Percentiles rank a stretch among this genome's conserved stretches.
Conservation (phyloP, 2,329 filamentous ascomycete species). For the Furcasterigmium sp. region DNA sequence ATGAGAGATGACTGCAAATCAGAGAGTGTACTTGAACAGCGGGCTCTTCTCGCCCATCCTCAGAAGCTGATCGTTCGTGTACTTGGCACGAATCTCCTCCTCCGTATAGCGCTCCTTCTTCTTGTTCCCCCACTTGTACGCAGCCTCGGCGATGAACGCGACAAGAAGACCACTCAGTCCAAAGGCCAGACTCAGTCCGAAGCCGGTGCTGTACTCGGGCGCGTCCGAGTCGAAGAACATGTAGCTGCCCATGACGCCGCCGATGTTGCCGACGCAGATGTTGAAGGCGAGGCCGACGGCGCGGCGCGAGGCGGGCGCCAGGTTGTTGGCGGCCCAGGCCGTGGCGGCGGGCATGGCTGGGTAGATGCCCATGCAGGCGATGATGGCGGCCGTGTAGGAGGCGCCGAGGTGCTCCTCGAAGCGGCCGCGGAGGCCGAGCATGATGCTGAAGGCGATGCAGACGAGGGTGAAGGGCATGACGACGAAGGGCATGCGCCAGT, state of each 20-base stretch:
- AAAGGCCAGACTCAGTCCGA: slow-evolving; percentile 24
- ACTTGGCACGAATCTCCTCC: slow-evolving; percentile 14
- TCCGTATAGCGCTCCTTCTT: slow-evolving; percentile 17
- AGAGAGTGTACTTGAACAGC: slow-evolving; percentile 13
- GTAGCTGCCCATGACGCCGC: slow-evolving; percentile 33
- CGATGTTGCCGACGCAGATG: slow-evolving; percentile 31
- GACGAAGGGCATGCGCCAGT: slow-evolving; percentile 61
- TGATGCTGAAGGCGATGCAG: slow-evolving; percentile 51
- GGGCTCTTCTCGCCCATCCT: slow-evolving; percentile 14
- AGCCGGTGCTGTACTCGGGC: slow-evolving; percentile 28
- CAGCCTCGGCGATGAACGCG: slow-evolving; percentile 21
- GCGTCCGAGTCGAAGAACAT: slow-evolving; percentile 28
- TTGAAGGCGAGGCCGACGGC: slow-evolving; percentile 31
- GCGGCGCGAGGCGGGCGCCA: slow-evolving; percentile 35
- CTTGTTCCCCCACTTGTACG: slow-evolving; percentile 19
- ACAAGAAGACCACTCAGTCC: slow-evolving; percentile 19
- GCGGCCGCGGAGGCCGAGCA: slow-evolving; percentile 55
- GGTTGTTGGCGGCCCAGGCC: slow-evolving; percentile 65
- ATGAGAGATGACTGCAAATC: neutral
- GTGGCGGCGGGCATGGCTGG: slow-evolving; percentile 59
- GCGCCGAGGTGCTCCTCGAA: slow-evolving; percentile 13
- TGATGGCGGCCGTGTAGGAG: neutral
- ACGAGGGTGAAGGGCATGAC: slow-evolving; percentile 54
- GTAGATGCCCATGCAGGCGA: slow-evolving; percentile 55
- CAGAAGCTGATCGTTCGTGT: slow-evolving; percentile 12